Percentiles rank a stretch among this genome's conserved stretches.
These are phyloP conservation scores for Fusarium torulosum DNA, from an alignment of 2,329 filamentous ascomycete genomes.

Conservation along the genomic window DNA sequence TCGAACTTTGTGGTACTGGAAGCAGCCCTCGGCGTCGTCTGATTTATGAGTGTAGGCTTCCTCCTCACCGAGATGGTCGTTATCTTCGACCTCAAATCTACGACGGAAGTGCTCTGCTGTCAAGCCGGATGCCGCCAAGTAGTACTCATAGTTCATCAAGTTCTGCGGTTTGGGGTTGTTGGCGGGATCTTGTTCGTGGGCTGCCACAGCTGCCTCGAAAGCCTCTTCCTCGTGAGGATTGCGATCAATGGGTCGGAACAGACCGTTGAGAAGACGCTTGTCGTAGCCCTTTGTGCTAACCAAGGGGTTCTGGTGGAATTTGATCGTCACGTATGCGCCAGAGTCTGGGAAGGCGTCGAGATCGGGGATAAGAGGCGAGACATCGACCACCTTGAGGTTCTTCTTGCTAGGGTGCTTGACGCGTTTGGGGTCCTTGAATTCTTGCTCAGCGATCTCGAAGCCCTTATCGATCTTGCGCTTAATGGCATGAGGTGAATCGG, in stretches of 20 bases:
- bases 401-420: slow-evolving; percentile 71
- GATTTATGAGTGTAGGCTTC: slow-evolving; percentile 66
- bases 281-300: slow-evolving; percentile 66
- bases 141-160: slow-evolving; percentile 75
- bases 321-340: slow-evolving; percentile 76
- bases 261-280: slow-evolving; percentile 69
- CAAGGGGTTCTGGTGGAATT: slow-evolving; percentile 75
- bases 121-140: slow-evolving; percentile 64
- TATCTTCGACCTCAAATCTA: slow-evolving; percentile 70
- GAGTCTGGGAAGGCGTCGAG: slow-evolving; percentile 77
- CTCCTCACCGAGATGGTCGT: slow-evolving; percentile 63
- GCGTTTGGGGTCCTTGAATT: slow-evolving; percentile 65
- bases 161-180: slow-evolving; percentile 68
- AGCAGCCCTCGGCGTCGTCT: slow-evolving; percentile 60
- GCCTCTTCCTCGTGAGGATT: slow-evolving; percentile 66
- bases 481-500: slow-evolving; percentile 74
- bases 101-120: slow-evolving; percentile 68
- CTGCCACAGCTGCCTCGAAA: slow-evolving; percentile 63
- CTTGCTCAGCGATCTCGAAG: slow-evolving; percentile 67
- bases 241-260: slow-evolving; percentile 71
- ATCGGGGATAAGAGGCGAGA: slow-evolving; percentile 73
- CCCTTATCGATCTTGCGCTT: slow-evolving; percentile 74
- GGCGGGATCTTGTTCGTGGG: slow-evolving; percentile 68
- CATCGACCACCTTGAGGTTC: slow-evolving; percentile 69
- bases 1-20: slow-evolving; percentile 72